Evolutionary conservation across 768 basidiomycete genomes (phyloP).

Genomic region (Trametopsis cervina): DNA sequence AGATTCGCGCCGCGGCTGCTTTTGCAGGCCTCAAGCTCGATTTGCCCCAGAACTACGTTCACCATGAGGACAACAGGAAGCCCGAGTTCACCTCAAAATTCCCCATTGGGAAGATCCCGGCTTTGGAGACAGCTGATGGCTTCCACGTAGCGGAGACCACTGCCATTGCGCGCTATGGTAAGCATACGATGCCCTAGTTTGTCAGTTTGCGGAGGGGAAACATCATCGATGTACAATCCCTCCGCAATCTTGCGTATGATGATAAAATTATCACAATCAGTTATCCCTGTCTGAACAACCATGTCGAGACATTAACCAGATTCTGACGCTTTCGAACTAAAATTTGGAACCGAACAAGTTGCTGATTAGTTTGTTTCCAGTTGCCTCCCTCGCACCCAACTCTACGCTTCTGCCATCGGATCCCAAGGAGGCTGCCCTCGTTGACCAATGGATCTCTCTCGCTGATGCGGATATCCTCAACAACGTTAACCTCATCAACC

Average conservation of each 20-base stretch:
- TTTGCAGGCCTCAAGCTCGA: slow-evolving; percentile 52
- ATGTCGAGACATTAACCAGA: slow-evolving; percentile 17
- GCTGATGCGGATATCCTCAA: slow-evolving; percentile 56
- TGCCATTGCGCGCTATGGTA: slow-evolving; percentile 85
- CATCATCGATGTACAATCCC: not conserved
- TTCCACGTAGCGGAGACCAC: slow-evolving; percentile 70
- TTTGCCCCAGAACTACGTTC: slow-evolving; percentile 45
- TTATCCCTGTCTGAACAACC: slow-evolving; percentile 16
- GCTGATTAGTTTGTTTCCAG: slow-evolving; percentile 35
- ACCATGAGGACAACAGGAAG: slow-evolving; percentile 61
- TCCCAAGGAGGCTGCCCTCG: slow-evolving; percentile 58
- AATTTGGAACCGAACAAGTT: slow-evolving; percentile 1
- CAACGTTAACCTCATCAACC: slow-evolving; percentile 30
- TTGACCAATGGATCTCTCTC: slow-evolving; percentile 84
- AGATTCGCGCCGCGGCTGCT: slow-evolving; percentile 55
- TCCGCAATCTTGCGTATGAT: slow-evolving; percentile 13
- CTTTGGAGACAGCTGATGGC: slow-evolving; percentile 69
- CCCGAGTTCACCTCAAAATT: slow-evolving; percentile 71
- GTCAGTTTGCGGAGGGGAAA: slow-evolving; percentile 10
- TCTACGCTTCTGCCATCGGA: slow-evolving; percentile 66
- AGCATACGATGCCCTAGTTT: slow-evolving; percentile 31
- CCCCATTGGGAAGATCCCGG: slow-evolving; percentile 79
- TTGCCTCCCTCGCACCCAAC: slow-evolving; percentile 72
- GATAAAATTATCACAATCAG: slow-evolving; percentile 17
- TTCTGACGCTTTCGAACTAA: slow-evolving; percentile 28